A percentile compares a stretch with the other conserved stretches of the same genome.
Evolutionary conservation across 2,329 filamentous ascomycete genomes (phyloP).

Genomic region (Xylaria arbuscula): DNA sequence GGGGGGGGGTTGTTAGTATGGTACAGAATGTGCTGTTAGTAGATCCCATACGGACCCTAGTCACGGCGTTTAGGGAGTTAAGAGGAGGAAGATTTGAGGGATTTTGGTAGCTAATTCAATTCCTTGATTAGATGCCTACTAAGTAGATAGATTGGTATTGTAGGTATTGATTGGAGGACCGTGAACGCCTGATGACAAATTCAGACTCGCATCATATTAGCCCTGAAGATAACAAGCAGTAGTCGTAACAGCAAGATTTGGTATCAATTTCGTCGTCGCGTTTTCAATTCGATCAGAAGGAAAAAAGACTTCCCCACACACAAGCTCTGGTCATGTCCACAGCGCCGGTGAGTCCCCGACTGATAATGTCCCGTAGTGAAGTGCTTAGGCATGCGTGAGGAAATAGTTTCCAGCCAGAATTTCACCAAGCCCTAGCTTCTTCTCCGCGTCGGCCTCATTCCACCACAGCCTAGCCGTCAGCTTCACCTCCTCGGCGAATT

Average conservation of each 20-base stretch:
- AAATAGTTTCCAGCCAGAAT: conserved; percentile 29
- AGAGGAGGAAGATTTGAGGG: neutral
- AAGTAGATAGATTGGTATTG: neutral
- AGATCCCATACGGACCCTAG: neutral
- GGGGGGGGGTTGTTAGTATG: neutral
- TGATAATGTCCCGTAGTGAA: neutral
- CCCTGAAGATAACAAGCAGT: conserved; percentile 11
- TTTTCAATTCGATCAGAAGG: neutral
- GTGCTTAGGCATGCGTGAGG: conserved; percentile 16
- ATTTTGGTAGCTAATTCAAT: neutral
- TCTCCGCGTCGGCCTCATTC: conserved; percentile 22
- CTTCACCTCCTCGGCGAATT: conserved; percentile 23
- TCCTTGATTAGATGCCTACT: neutral
- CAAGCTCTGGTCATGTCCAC: neutral
- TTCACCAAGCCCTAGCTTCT: conserved; percentile 33
- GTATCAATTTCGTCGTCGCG: conserved; percentile 6
- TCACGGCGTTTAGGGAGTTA: neutral
- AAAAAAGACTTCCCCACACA: neutral
- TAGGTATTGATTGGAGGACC: neutral
- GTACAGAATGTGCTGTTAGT: no score
- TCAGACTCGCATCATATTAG: conserved; percentile 9
- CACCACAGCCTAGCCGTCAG: conserved; percentile 32
- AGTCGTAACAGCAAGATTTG: conserved; percentile 6
- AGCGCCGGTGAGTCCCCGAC: neutral
- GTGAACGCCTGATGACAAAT: conserved; percentile 5